These are phyloP conservation scores for Xenoacremonium recifei DNA, from an alignment of 2,329 filamentous ascomycete genomes.

Conservation along the genomic window DNA sequence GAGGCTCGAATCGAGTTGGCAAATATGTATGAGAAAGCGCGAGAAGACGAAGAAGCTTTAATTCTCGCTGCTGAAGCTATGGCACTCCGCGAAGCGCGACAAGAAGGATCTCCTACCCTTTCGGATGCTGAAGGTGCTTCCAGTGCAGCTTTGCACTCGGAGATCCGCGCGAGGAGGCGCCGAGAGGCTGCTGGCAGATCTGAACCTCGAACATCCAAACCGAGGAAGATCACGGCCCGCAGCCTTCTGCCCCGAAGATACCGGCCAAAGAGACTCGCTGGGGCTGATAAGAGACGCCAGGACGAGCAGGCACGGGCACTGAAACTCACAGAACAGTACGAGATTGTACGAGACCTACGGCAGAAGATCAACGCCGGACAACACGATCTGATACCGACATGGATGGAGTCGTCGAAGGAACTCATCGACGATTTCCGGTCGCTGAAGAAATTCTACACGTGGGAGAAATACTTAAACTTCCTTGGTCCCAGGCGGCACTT, in stretches of 20 bases:
- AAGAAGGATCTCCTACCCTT: conserved; percentile 20
- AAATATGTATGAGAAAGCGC: conserved; percentile 77
- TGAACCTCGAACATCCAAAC: conserved; percentile 9
- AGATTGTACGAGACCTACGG: conserved; percentile 42
- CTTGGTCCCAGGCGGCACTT: conserved; percentile 38
- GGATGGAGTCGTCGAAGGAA: conserved; percentile 59
- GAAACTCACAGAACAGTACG: conserved; percentile 41
- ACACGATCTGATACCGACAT: conserved; percentile 44
- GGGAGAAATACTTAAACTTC: conserved; percentile 63
- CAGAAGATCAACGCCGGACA: conserved; percentile 41
- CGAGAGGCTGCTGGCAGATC: conserved; percentile 9
- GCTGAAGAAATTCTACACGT: conserved; percentile 63
- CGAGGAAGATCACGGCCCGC: conserved; percentile 12
- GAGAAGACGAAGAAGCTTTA: conserved; percentile 73
- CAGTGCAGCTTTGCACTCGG: not conserved
- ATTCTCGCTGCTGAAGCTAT: conserved; percentile 75
- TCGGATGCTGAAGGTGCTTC: not conserved
- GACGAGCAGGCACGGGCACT: conserved; percentile 43
- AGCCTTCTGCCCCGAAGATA: conserved; percentile 39
- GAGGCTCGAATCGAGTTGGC: conserved; percentile 78
- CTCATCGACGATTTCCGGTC: conserved; percentile 64
- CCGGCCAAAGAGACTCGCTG: conserved; percentile 45
- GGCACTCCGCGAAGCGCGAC: conserved; percentile 53
- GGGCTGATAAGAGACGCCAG: conserved; percentile 42
- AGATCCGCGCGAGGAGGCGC: conserved; percentile 3